These are phyloP conservation scores for Ophidiomyces ophidiicola DNA, from an alignment of 2,329 filamentous ascomycete species.

Conservation along the genomic window DNA sequence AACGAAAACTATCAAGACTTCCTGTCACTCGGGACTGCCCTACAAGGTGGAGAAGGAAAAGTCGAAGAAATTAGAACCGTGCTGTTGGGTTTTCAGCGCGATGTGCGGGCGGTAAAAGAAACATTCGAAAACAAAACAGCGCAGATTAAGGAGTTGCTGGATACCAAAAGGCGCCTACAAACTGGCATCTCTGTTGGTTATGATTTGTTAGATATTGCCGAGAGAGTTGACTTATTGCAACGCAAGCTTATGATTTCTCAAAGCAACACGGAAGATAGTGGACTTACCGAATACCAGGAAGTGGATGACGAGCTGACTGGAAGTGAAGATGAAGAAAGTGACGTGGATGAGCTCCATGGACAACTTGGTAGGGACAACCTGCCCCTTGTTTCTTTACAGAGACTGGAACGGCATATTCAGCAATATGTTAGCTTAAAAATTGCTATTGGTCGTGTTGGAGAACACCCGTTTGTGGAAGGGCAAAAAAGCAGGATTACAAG, in stretches of 20 bases:
- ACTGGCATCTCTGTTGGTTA: constrained; percentile 51
- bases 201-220: constrained; percentile 34
- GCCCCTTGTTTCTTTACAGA: constrained; percentile 28
- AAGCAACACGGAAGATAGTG: constrained; percentile 16
- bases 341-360: constrained; percentile 21
- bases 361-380: constrained; percentile 17
- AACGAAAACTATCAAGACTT: constrained; percentile 94
- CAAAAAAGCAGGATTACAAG: constrained; percentile 46
- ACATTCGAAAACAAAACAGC: constrained; percentile 51
- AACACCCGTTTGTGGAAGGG: constrained; percentile 51
- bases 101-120: constrained; percentile 60
- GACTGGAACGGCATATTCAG: constrained; percentile 44
- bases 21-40: constrained; percentile 63
- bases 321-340: constrained; percentile 27
- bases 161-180: constrained; percentile 55
- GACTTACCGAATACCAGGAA: constrained; percentile 25
- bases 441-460: constrained; percentile 40
- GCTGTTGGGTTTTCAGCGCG: constrained; percentile 69
- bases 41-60: constrained; percentile 79
- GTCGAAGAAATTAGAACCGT: constrained; percentile 84
- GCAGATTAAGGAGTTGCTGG: constrained; percentile 51
- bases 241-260: constrained; percentile 53
- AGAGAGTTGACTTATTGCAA: constrained; percentile 47
- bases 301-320: constrained; percentile 16
- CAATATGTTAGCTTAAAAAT: constrained; percentile 47